Percentiles rank a stretch among this genome's conserved stretches.
Conservation (phyloP, 139 green algal genomes). For the Choricystis sp. region DNA sequence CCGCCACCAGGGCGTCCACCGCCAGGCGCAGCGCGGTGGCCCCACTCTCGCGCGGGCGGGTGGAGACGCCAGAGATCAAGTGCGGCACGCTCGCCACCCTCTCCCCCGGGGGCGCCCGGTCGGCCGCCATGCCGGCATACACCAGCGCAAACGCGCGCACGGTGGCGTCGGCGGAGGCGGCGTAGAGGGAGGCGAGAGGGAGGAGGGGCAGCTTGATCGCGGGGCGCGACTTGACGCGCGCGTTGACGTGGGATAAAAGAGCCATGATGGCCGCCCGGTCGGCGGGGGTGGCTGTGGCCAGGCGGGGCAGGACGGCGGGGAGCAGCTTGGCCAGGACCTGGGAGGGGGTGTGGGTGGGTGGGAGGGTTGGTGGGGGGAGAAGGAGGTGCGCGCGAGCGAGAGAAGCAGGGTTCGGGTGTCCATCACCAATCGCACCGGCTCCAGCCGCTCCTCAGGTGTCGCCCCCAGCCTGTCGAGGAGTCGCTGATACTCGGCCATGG, state of each 20-base stretch:
- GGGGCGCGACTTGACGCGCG: background rate
- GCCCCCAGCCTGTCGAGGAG: too few relatives aligned
- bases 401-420: too few relatives aligned
- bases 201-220: background rate
- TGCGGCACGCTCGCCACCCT: background rate
- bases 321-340: background rate
- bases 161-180: background rate
- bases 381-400: too few relatives aligned
- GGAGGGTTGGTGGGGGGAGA: too few relatives aligned
- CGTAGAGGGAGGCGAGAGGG: background rate
- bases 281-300: background rate
- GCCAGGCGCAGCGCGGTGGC: background rate
- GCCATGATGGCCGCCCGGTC: background rate
- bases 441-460: too few relatives aligned
- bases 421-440: too few relatives aligned
- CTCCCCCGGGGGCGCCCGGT: too few relatives aligned
- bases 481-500: too few relatives aligned
- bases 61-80: background rate
- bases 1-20: background rate
- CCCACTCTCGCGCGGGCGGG: too few relatives aligned
- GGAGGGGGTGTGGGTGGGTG: too few relatives aligned
- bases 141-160: background rate
- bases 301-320: background rate
- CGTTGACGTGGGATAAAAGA: background rate
- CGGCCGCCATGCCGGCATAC: background rate